These are phyloP conservation scores for Trifolium repens DNA, from an alignment of 306 rosid genomes.

Conservation along the genomic window DNA sequence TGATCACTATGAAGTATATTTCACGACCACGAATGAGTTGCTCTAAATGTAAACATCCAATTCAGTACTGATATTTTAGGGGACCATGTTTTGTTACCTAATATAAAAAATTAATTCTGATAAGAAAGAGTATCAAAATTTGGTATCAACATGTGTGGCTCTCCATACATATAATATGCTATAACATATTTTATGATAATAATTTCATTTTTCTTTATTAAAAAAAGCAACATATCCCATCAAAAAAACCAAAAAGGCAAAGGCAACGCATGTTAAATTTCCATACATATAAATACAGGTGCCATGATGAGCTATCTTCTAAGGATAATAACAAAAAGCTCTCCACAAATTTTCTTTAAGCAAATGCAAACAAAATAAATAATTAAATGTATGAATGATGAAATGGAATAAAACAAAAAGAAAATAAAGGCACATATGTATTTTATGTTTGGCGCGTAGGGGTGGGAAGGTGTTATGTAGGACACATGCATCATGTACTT, in stretches of 20 bases:
- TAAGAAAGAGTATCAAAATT: not conserved
- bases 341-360: slow-evolving; percentile 15
- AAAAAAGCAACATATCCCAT: not conserved
- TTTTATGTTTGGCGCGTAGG: not conserved
- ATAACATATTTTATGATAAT: not conserved
- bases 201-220: not conserved
- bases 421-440: not conserved
- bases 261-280: no score
- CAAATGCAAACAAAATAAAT: not conserved
- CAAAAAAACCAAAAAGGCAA: no score
- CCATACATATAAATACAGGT: slow-evolving; percentile 11
- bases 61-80: slow-evolving; percentile 8
- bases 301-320: slow-evolving; percentile 37
- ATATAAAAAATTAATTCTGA: not conserved
- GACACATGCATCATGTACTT: not conserved
- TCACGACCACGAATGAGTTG: slow-evolving; percentile 28
- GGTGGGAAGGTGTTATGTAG: not conserved
- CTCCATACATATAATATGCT: not conserved
- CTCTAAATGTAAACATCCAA: not conserved
- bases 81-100: slow-evolving; percentile 37
- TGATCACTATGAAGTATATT: slow-evolving; percentile 8
- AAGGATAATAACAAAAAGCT: slow-evolving; percentile 7
- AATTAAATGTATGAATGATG: not conserved
- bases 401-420: not conserved
- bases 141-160: slow-evolving; percentile 25